Evolutionary conservation across 108 stramenopile genomes (phyloP).

Genomic region (Nitzschia palea): DNA sequence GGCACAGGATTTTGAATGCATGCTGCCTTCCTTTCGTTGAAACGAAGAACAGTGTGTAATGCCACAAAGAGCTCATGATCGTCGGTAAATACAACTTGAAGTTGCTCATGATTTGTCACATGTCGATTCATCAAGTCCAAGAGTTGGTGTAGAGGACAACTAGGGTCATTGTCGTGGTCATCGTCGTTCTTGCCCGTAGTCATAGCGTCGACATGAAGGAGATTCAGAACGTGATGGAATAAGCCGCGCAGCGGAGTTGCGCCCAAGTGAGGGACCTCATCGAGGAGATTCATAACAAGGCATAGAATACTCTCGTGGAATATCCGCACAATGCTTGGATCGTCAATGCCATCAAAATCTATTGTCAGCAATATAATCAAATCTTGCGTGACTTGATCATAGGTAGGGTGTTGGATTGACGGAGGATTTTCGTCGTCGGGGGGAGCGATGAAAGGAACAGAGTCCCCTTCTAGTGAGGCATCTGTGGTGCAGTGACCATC

Average conservation of each 20-base stretch:
- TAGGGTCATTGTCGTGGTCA: neutral
- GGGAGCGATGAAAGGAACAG: neutral
- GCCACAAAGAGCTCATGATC: slow-evolving; percentile 7
- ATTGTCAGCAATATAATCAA: slow-evolving; percentile 3
- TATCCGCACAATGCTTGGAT: slow-evolving; percentile 8
- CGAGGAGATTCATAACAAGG: neutral
- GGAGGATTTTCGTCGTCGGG: neutral
- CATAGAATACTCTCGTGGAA: neutral
- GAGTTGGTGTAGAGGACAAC: neutral
- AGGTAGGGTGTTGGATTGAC: neutral
- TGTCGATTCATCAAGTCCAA: slow-evolving; percentile 11
- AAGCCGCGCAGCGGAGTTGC: neutral
- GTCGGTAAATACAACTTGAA: neutral
- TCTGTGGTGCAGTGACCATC: no score
- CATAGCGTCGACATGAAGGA: neutral
- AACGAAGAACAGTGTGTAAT: neutral
- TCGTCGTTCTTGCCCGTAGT: neutral
- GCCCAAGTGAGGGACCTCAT: neutral
- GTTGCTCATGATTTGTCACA: neutral
- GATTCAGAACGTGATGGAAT: neutral
- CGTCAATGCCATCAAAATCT: slow-evolving; percentile 2
- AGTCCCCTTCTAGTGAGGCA: no score
- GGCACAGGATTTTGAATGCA: neutral
- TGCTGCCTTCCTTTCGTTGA: neutral
- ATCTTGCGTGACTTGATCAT: slow-evolving; percentile 5